Base-by-base conservation (phyloP, 768 basidiomycete species). In the Amanita pseudoporphyria region DNA sequence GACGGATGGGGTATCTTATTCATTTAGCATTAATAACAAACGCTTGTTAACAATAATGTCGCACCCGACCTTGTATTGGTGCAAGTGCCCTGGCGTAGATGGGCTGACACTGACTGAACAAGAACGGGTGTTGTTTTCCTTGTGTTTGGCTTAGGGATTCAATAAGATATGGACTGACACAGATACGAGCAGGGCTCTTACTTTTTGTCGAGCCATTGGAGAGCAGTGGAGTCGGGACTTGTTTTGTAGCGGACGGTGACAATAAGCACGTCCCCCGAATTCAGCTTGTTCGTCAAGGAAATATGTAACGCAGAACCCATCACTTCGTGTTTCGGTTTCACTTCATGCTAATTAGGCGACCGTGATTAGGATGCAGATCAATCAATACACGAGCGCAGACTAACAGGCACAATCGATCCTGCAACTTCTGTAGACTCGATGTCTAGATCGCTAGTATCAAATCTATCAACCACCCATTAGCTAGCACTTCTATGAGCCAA, bases 41-140 rank as follows among this genome's bases (percentile, higher is more conserved):
- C 6, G 12, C 6, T 40, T 24, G 6, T 10, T 22, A 26, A 6
- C 12, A 22, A 49, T 26, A 10, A 35, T 47, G 7, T 3, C 16
- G 40, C 38, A 44, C 32, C n/a, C 26, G 36, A 79, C 85, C 85
- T 76, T 94, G 91, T 51, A 90, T 59, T 2, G 92, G 93, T 0
- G 78, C 75, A 36, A 95, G 64, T 3, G 82, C 75, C 24, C 93
- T 79, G 2, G 87, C 87, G 60, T 94, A 84, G 56, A 93, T 95
- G 3, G 94, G 89, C 56, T 96, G 92, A 58, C 86, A 89, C 58
- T 96, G 94, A 52, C 88, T 91, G 70, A 93, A 97, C 13, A 97
- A 64, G 66, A 86, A 96, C 0, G 89, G 84, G 61, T 87, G 85
- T 16, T 70, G 68, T 56, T 90, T 90, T 6, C 90, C 90, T 52